phyloP scores from a whole-genome alignment of 441 rosid genomes.

The Melianthus villosus region DNA sequence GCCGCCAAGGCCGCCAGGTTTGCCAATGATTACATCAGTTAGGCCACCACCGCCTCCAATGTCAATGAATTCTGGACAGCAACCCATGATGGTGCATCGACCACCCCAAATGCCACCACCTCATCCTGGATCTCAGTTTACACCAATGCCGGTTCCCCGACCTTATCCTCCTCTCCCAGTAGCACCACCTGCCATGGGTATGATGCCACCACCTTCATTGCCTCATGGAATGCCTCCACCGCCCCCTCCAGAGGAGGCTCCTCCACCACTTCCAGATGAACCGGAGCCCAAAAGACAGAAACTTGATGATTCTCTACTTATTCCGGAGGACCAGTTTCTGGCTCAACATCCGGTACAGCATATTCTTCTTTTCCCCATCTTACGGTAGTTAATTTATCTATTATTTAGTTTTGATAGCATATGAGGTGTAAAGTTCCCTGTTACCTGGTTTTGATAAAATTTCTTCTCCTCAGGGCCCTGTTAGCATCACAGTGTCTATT shows the following conservation, averaged over 20 bases:
- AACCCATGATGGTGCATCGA: constrained; percentile 41
- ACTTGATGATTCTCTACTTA: constrained; percentile 61
- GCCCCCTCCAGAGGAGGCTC: constrained; percentile 89
- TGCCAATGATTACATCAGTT: constrained; percentile 43
- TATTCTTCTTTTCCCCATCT: background rate
- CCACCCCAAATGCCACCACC: constrained; percentile 60
- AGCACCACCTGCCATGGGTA: constrained; percentile 30
- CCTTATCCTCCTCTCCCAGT: constrained; percentile 31
- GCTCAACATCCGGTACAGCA: constrained; percentile 57
- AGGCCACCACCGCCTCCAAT: constrained; percentile 55
- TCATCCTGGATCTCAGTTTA: constrained; percentile 78
- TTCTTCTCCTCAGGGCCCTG: constrained; percentile 49
- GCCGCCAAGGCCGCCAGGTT: constrained; percentile 52
- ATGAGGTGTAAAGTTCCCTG: background rate
- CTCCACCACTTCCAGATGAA: constrained; percentile 91
- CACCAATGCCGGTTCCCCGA: constrained; percentile 43
- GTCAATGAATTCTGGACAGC: constrained; percentile 53
- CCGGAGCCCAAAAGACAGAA: constrained; percentile 88
- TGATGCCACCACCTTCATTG: constrained; percentile 74
- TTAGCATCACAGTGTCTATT: constrained; percentile 42
- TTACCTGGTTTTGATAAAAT: background rate
- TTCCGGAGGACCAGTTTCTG: constrained; percentile 78
- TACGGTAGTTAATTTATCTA: background rate
- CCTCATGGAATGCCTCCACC: constrained; percentile 83
- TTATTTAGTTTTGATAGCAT: background rate